Percentiles rank a stretch among this genome's conserved stretches.
Evolutionary conservation across 257 asterid species (phyloP).

Genomic region (Primulina huaijiensis): DNA sequence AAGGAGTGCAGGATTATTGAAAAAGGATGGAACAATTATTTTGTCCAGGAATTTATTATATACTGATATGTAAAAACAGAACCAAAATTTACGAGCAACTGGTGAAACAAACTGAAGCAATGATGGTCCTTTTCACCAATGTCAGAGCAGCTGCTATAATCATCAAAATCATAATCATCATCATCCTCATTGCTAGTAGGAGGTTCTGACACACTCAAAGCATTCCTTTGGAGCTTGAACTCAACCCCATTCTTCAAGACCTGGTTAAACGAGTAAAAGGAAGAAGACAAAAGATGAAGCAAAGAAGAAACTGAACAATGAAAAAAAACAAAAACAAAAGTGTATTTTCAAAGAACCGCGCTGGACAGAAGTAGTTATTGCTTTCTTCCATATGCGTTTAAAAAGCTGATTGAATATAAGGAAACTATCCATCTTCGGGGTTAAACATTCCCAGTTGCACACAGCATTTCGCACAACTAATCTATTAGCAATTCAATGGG

Average conservation of each 20-base stretch:
- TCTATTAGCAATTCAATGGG: background rate
- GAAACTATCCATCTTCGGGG: background rate
- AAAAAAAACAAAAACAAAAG: background rate
- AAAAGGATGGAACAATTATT: background rate
- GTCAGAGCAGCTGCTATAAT: constrained; percentile 81
- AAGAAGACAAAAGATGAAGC: background rate
- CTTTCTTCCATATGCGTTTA: background rate
- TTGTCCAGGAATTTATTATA: background rate
- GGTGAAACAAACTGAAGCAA: constrained; percentile 55
- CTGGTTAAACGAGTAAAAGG: constrained; percentile 32
- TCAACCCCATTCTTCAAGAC: constrained; percentile 93
- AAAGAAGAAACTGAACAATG: background rate
- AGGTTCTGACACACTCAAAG: constrained; percentile 84
- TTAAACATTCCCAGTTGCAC: background rate
- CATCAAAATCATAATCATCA: constrained; percentile 62
- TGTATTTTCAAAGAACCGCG: background rate
- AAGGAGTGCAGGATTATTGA: constrained; percentile 11
- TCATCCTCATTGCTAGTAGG: constrained; percentile 93
- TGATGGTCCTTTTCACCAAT: constrained; percentile 52
- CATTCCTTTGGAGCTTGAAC: constrained; percentile 93
- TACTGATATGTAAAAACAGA: background rate
- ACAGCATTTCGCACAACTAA: constrained; percentile 10
- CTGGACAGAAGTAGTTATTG: background rate
- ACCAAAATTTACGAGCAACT: constrained; percentile 2
- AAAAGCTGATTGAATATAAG: constrained; percentile 6